Evolutionary conservation across 1,284 basidiomycete genomes (phyloP), one percentile per base, ranked within the genome.

Genomic region (Ceratobasidium papillatum): DNA sequence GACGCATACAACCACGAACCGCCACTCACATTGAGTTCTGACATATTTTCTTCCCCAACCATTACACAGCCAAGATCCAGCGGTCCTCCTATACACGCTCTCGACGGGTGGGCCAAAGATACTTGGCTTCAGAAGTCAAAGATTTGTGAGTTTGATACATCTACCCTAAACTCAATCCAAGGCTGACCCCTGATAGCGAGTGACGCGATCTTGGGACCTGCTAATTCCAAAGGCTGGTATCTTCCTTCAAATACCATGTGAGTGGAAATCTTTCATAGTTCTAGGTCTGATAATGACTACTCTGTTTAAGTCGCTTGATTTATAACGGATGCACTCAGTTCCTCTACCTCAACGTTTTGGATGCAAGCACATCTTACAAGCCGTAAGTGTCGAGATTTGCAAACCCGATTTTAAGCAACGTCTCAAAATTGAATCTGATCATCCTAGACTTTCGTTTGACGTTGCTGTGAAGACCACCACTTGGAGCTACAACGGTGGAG

Each of bases 361-460:
- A 45, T 22, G 66, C 66, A 8, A 59, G 45, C 27, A 59, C 66
- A 36, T 71, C 66, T 19, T 71, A 71, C 27, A 71, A 71, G 27
- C 54, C 66, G 66, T 59, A n/a, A 41, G 66, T 56, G 11, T 54
- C 11, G n/a, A n/a, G n/a, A n/a, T n/a, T n/a, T n/a, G n/a, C n/a
- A n/a, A n/a, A n/a, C n/a, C n/a, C n/a, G n/a, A n/a, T n/a, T n/a
- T n/a, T n/a, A n/a, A n/a, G n/a, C n/a, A n/a, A n/a, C n/a, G n/a
- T n/a, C n/a, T n/a, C n/a, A n/a, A n/a, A n/a, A n/a, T n/a, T n/a
- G n/a, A n/a, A n/a, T n/a, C 19, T 25, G 9, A 1, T 30, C n/a
- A 25, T n/a, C 11, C 30, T 25, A 54, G 52, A 12, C 52, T 54
- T 19, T 54, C 27, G n/a, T 27, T 54, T 30, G 52, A 54, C 11